Base-by-base conservation (phyloP, 805 yeast genomes). In the Zygosaccharomyces kombuchaensis region DNA sequence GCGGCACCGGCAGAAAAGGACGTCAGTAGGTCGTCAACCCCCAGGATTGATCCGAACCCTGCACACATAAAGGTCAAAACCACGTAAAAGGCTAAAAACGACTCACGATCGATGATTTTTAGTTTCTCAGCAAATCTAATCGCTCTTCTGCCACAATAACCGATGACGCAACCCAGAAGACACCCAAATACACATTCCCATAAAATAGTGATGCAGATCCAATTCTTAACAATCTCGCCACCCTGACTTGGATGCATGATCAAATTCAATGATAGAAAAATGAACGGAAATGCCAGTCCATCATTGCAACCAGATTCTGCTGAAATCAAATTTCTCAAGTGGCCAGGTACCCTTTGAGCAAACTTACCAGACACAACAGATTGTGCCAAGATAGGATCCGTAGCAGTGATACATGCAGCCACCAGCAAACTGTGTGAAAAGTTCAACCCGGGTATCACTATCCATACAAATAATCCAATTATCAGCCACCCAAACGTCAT, bases 201-300 rank as follows among this genome's bases (percentile, higher is more conserved):
- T 6, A 89, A 67, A 31, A 88, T 72, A 3, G 95, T 85, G 23
- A 85, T 68, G 46, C 81, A 70, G 47, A 89, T 72, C 91, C 96
- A 89, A 52, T 89, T 84, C 58, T 82, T 81, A 23, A 88, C 77
- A 48, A 89, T 85, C 51, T 77, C 80, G 2, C 80, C 76, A 2
- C 81, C 78, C 43, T 85, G 66, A 3, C 85, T 85, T 25, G 75
- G 74, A 60, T 84, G 80, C n/a, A 79, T 62, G 43, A 89, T 77
- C 38, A 88, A 61, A 59, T 83, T 77, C 50, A 87, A 68, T 1
- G 93, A 80, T 34, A 90, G 60, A 65, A 67, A 74, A 73, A 87
- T 85, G 60, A 89, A 89, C 0, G 97, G 97, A 60, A 87, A 89
- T 0, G 96, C 96, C 93, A 89, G 84, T 36, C 97, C 97, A 60